These are phyloP conservation scores for Hymenoscyphus fructigenus DNA, from an alignment of 2,329 filamentous ascomycete species.

Conservation along the genomic window DNA sequence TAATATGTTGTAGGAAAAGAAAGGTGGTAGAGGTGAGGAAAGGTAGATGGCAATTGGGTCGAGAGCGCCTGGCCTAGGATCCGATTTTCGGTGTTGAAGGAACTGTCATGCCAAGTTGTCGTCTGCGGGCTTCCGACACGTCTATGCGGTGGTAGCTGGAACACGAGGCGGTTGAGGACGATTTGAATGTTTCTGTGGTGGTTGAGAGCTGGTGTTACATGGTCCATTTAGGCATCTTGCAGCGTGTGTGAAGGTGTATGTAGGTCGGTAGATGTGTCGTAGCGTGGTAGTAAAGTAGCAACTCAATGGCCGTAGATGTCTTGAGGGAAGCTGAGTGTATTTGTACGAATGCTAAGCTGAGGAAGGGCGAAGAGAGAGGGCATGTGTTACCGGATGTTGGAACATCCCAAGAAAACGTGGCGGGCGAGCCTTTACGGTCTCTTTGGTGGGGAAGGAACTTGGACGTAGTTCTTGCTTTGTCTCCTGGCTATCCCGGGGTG, in stretches of 20 bases:
- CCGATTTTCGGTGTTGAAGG: not conserved
- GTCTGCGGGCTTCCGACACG: not conserved
- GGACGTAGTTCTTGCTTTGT: not conserved
- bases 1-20: not conserved
- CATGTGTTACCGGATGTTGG: not conserved
- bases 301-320: not conserved
- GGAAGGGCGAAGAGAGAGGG: not conserved
- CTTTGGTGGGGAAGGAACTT: not conserved
- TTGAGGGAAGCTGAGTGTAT: not conserved
- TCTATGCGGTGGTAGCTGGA: conserved; percentile 4
- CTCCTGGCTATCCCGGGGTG: not conserved
- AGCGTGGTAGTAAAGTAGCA: not conserved
- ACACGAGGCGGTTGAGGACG: not conserved
- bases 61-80: not conserved
- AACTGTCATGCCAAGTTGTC: conserved; percentile 1
- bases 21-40: not conserved
- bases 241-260: not conserved
- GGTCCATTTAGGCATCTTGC: not conserved
- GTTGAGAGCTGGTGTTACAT: not conserved
- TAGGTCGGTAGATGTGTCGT: not conserved
- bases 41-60: not conserved
- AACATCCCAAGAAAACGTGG: not conserved
- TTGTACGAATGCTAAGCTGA: not conserved
- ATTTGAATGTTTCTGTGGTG: not conserved
- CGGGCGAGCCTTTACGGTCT: not conserved